Evolutionary conservation across 495 filamentous ascomycete species (phyloP).

Genomic region (Amorphotheca resinae): DNA sequence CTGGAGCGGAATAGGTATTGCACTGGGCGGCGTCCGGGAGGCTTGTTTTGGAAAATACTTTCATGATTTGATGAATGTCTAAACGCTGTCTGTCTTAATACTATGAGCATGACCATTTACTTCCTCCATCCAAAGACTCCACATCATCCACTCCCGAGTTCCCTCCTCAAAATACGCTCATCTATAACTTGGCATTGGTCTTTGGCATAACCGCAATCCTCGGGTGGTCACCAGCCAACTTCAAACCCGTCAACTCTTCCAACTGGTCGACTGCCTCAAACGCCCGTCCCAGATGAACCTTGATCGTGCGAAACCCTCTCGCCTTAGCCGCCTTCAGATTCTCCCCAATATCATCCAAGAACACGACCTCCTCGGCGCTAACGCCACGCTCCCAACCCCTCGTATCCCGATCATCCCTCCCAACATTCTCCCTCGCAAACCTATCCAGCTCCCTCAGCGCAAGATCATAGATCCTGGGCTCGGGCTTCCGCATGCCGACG

Average conservation of each 20-base stretch:
- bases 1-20: background rate
- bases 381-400: slow-evolving; percentile 37
- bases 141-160: background rate
- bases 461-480: slow-evolving; percentile 64
- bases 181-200: background rate
- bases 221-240: slow-evolving; percentile 22
- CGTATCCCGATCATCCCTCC: slow-evolving; percentile 14
- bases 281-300: slow-evolving; percentile 64
- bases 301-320: slow-evolving; percentile 70
- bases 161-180: background rate
- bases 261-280: slow-evolving; percentile 54
- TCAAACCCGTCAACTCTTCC: slow-evolving; percentile 37
- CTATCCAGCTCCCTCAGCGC: slow-evolving; percentile 52
- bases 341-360: slow-evolving; percentile 92
- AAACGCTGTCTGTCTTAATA: background rate
- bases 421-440: slow-evolving; percentile 35
- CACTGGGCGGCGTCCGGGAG: background rate
- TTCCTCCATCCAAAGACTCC: background rate
- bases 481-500: slow-evolving; percentile 79
- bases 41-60: background rate
- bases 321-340: slow-evolving; percentile 74
- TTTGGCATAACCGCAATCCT: slow-evolving; percentile 14
- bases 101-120: background rate
- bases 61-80: background rate
- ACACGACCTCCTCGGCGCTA: slow-evolving; percentile 57